Conservation (phyloP, 352 stramenopile genomes). For the Phytopythium chamaehyphon region DNA sequence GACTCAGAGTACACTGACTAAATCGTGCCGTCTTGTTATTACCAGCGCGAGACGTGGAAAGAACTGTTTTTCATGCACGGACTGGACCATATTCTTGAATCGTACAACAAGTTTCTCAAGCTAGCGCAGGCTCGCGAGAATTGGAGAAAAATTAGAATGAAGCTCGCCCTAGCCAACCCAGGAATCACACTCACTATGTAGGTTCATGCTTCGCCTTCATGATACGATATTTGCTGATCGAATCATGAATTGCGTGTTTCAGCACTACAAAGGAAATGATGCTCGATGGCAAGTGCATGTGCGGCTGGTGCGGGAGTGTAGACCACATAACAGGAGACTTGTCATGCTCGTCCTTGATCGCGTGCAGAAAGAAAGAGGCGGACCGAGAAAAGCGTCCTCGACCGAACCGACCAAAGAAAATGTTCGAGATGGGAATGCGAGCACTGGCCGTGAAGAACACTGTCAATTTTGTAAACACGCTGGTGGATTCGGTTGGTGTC, state of each 20-base stretch:
- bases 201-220: neutral
- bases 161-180: conserved; percentile 66
- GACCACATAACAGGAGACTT: conserved; percentile 69
- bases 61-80: conserved; percentile 77
- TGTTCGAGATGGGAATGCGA: conserved; percentile 27
- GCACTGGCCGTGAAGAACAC: conserved; percentile 45
- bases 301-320: conserved; percentile 68
- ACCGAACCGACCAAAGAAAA: conserved; percentile 14
- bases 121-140: conserved; percentile 64
- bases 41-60: conserved; percentile 76
- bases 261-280: conserved; percentile 84
- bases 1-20: too few species aligned
- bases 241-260: neutral
- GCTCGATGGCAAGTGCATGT: conserved; percentile 79
- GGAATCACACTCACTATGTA: conserved; percentile 70
- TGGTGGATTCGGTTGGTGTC: conserved; percentile 11
- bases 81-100: conserved; percentile 55
- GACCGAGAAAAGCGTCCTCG: conserved; percentile 44
- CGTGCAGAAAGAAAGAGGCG: conserved; percentile 57
- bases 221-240: neutral
- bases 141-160: conserved; percentile 73
- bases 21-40: too few species aligned
- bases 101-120: conserved; percentile 50
- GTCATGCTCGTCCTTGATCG: conserved; percentile 32
- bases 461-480: conserved; percentile 30